Base-by-base conservation (phyloP, 2,329 filamentous ascomycete species). In the Emydomyces testavorans region DNA sequence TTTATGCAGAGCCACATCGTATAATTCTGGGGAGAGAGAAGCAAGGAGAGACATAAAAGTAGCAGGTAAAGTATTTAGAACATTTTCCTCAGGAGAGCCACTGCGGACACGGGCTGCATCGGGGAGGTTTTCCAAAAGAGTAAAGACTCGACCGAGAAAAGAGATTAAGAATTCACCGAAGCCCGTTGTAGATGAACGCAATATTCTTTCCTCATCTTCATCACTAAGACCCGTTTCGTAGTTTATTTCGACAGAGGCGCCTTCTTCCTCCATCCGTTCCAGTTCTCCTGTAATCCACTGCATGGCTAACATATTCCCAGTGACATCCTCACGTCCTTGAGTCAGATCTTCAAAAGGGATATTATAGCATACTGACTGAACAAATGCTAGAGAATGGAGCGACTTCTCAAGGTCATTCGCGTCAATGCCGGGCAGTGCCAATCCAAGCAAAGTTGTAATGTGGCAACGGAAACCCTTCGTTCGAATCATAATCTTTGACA, bases 381-480 rank as follows among this genome's bases (percentile, higher is more conserved):
- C 92, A 62, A 95, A 95, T 56, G 89, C 86, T 50, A 98, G 73
- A 0, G 92, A 93, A 65, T 94, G 86, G 57, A 94, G 78, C 0
- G 92, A 96, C 73, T 98, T 98, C 62, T 92, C 89, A 21, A 98
- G 71, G 66, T 98, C 92, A 62, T 98, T 98, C 54, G 93, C 89
- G 66, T 98, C 93, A 50, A 98, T 94, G 18, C 92, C 93, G 0
- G 93, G 93, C 26, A 98, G 72, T 3, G 90, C 87, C 51, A 98
- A 74, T 4, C 90, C 92, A n/a, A 98, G 71, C 29, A 98, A 71
- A 0, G 90, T 90, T 1, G 92, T 98, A 53, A 98, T 82, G 63
- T 98, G 92, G 60, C 92, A 96, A 51, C 92, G 78, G 63, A 92
- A 95, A n/a, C 92, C 92, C 66, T 94, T 96, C 34, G 88, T 86